phyloP scores from a whole-genome alignment of 2,329 filamentous ascomycete species.

The Pseudocercospora fijiensis region DNA sequence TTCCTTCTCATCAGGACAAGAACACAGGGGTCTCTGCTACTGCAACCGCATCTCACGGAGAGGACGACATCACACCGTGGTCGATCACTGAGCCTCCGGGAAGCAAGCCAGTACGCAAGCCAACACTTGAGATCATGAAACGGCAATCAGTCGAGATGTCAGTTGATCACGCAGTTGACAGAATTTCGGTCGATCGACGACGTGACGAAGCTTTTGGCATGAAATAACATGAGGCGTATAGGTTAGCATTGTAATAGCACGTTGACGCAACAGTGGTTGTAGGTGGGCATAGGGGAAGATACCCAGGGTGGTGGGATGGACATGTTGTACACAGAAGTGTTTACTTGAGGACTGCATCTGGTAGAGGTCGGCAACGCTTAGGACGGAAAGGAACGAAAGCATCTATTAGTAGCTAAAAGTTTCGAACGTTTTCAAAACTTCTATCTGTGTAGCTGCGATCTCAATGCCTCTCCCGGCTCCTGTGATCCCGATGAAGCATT shows the following conservation, averaged over 20 bases:
- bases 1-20: not conserved
- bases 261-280: not conserved
- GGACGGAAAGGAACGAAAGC: not conserved
- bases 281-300: not conserved
- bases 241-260: not conserved
- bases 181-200: not conserved
- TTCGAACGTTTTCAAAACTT: slow-evolving; percentile 1
- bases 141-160: slow-evolving; percentile 21
- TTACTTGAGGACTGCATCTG: not conserved
- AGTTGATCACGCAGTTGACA: not conserved
- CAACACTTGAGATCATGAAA: slow-evolving; percentile 25
- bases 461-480: slow-evolving; percentile 1
- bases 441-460: slow-evolving; percentile 9
- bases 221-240: not conserved
- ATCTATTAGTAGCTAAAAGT: not conserved
- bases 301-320: not conserved
- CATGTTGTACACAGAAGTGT: not conserved
- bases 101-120: slow-evolving; percentile 2
- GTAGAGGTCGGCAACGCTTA: not conserved
- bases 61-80: not conserved
- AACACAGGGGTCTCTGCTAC: not conserved
- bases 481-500: not conserved
- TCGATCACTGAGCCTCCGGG: not conserved
- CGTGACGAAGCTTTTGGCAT: not conserved
- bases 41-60: not conserved